Evolutionary conservation across 371 early-diverging fungal genomes (phyloP).

Genomic region (Mucor lusitanicus): DNA sequence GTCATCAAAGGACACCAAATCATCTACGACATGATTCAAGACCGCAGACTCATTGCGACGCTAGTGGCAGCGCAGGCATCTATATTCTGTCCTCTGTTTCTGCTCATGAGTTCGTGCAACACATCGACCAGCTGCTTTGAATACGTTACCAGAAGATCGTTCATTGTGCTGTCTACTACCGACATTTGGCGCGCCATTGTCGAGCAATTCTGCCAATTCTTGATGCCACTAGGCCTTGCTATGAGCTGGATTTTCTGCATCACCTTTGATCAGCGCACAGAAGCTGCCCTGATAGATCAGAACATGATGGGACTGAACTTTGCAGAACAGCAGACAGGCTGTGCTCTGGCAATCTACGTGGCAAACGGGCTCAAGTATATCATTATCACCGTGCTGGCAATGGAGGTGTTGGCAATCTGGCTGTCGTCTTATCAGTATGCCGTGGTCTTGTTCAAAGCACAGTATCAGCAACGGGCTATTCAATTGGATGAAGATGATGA

Average conservation of each 20-base stretch:
- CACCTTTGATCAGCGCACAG: slow-evolving; percentile 29
- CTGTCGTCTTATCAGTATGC: slow-evolving; percentile 9
- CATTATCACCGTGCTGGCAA: not conserved
- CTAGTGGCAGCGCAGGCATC: slow-evolving; percentile 50
- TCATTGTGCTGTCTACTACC: not conserved
- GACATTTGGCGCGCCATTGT: slow-evolving; percentile 9
- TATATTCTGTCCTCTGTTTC: slow-evolving; percentile 41
- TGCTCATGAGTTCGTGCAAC: not conserved
- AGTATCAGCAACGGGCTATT: not conserved
- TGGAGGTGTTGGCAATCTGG: slow-evolving; percentile 14
- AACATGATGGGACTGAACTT: not conserved
- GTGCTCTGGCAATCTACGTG: not conserved
- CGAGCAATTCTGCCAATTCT: slow-evolving; percentile 34
- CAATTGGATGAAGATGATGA: slow-evolving; percentile 32
- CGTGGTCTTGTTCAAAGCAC: not conserved
- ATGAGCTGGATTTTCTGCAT: slow-evolving; percentile 47
- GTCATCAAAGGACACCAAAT: not conserved
- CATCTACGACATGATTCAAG: slow-evolving; percentile 24
- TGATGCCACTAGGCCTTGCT: slow-evolving; percentile 45
- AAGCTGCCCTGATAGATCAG: not conserved
- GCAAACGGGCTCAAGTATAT: slow-evolving; percentile 6
- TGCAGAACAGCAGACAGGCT: not conserved
- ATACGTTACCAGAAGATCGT: not conserved
- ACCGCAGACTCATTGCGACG: slow-evolving; percentile 46
- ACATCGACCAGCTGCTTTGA: not conserved